Base-by-base conservation (phyloP, 768 basidiomycete genomes). In the Ephemerocybe angulata region DNA sequence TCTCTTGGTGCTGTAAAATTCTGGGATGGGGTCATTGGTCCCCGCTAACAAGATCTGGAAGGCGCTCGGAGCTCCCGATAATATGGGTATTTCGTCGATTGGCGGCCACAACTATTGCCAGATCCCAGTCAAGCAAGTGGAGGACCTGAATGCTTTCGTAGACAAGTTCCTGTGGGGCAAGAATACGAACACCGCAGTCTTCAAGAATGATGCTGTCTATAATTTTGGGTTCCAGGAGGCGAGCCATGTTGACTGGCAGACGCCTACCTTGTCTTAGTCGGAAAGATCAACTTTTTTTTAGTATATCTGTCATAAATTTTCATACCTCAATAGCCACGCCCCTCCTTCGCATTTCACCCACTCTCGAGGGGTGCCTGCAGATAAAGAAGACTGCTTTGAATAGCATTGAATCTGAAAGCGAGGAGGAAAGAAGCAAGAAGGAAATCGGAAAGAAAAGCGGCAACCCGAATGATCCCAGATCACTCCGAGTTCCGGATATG, bases 1-100 rank as follows among this genome's bases (percentile, higher is more conserved):
- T 2, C 52, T 83, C 51, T 68, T 80, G 54, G 70, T 76, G 51
- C 77, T 76, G 63, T 80, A 81, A 63, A 81, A 83, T 65, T 75
- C 77, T 5, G 73, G 74, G 46, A 72, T 70, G 53, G 78, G 73
- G 40, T 82, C 80, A 80, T 70, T 83, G 29, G 78, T 79, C 24
- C 19, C 75, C 76, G 77, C 74, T n/a, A 72, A 74, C 58, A 74
- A 72, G 47, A 67, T 82, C 29, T 83, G 66, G 62, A 63, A 76
- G 57, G 78, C 79, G 5, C 63, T 83, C 24, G 77, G 79, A 12
- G 70, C 73, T 3, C 38, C 72, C 12, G 69, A 72, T 51, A 61
- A 67, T 24, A 77, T 79, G 70, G 81, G 80, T 24, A 76, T 78
- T 57, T 75, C 74, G 28, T 78, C 80, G 62, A 68, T 76, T 38